Evolutionary conservation across 73 alveolate genomes (phyloP), one percentile per base, ranked within the genome.

Genomic region (Paramecium tetraurelia): DNA sequence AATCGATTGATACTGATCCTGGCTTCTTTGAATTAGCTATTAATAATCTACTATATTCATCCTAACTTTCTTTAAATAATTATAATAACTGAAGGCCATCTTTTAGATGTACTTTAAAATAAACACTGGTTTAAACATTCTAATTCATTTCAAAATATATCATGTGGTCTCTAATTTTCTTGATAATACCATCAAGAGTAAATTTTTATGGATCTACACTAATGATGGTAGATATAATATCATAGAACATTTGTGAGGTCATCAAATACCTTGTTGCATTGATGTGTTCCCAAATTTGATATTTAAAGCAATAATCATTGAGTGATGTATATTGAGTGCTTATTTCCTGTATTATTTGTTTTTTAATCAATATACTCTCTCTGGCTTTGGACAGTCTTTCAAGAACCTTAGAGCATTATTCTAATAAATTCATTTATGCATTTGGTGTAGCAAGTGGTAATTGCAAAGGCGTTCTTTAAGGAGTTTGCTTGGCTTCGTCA

Each of bases 201-300:
- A 24, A 44, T 80, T 41, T 41, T 80, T 80, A 24, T 80, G 90
- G 43, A 14, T 80, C 50, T 22, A 31, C 43, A 44, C 75, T 11
- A 44, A 31, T 48, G 7, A 33, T 44, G 20, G 22, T 10, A 10
- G 75, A 31, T 44, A 80, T 48, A 20, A 48, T 22, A 20, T 80
- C 84, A n/a, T 63, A 63, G 12, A 63, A 63, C 84, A 63, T 63
- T 63, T 63, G 31, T 9, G 48, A 46, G 11, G 70, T 46, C 90
- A 80, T 80, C 46, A 80, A 80, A 46, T 80, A 80, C 12, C 90
- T 40, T 2, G 75, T 48, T 14, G 90, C 90, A 80, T 44, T 80
- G 21, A 80, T 80, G 24, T 80, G 90, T 43, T 80, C 90, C 90
- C 90, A 80, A 43, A 80, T 46, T 80, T 80, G n/a, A 80, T 44